Base-by-base conservation (phyloP, 306 rosid genomes). In the Boehmeria nivea region DNA sequence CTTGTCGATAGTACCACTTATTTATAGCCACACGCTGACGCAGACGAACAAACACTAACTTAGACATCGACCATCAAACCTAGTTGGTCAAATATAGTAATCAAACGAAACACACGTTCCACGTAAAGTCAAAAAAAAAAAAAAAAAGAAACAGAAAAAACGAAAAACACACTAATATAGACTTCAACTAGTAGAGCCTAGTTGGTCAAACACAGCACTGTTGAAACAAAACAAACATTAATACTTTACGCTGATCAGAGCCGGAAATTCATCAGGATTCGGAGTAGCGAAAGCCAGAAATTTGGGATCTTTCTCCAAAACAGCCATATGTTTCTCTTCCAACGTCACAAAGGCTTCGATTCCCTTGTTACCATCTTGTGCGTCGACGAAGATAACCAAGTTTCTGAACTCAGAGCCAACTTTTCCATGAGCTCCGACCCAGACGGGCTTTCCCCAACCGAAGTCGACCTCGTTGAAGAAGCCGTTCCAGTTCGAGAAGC, bases 371-470 rank as follows among this genome's bases (percentile, higher is more conserved):
- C 63, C 43, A 38, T 50, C 22, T 22, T 45, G 48, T 23, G 72
- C 52, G 22, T 83, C 81, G 22, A 60, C 66, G 6, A 83, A 59
- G 31, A 77, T 38, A 22, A 65, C 68, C 0, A 61, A 23, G 25
- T 79, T 72, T 17, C 71, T 62, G 9, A 72, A 52, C 15, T 40
- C 63, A 20, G 74, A 37, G 2, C 76, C 82, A 40, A 61, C 70
- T 51, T 70, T 74, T 7, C 82, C 90, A 64, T 59, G 70, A n/a
- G 51, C 61, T 2, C 79, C 81, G 51, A 50, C 64, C 86, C 86
- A 83, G 48, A 62, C 17, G 2, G 86, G 86, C 59, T 51, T 71
- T 3, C 86, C 86, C 72, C 68, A 74, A 0, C 90, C 84, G 61
- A 80, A 83, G 54, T 83, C 79, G 1, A 69, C 9, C 15, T 74